Evolutionary conservation across 768 basidiomycete genomes (phyloP).

Genomic region (Leccinum ochraceum): DNA sequence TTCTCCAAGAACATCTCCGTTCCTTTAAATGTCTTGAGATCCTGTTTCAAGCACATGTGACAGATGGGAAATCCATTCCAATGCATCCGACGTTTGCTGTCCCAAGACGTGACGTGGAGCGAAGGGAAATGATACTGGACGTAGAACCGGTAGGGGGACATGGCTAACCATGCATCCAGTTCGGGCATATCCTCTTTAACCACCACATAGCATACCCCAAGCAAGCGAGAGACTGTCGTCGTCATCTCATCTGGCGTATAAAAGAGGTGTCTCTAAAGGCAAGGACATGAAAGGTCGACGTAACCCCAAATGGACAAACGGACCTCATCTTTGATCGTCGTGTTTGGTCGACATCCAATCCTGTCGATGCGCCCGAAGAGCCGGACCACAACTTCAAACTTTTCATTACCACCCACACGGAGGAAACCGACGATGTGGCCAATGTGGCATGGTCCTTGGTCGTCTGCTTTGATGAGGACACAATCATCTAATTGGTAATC

Average conservation of each 20-base stretch:
- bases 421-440: conserved; percentile 49
- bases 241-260: conserved; percentile 48
- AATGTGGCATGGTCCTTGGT: conserved; percentile 52
- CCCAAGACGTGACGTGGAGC: conserved; percentile 41
- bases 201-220: conserved; percentile 51
- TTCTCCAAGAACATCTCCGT: conserved; percentile 35
- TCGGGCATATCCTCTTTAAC: conserved; percentile 34
- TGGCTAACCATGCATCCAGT: conserved; percentile 47
- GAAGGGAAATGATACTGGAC: conserved; percentile 50
- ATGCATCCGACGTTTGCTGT: conserved; percentile 31
- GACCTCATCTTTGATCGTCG: conserved; percentile 59
- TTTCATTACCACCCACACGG: conserved; percentile 17
- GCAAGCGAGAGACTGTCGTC: conserved; percentile 39
- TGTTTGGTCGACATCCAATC: conserved; percentile 38
- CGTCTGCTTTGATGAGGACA: conserved; percentile 47
- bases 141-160: conserved; percentile 62
- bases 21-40: conserved; percentile 33
- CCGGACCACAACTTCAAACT: conserved; percentile 34
- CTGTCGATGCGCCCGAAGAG: conserved; percentile 54
- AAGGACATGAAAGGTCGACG: not conserved
- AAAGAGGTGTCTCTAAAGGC: conserved; percentile 58
- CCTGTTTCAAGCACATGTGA: conserved; percentile 38
- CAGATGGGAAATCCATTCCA: conserved; percentile 47
- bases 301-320: not conserved
- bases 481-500: conserved; percentile 66